Percentiles rank a stretch among this genome's conserved stretches.
Evolutionary conservation across 768 basidiomycete genomes (phyloP).

Genomic region (Panaeolus papilionaceus): DNA sequence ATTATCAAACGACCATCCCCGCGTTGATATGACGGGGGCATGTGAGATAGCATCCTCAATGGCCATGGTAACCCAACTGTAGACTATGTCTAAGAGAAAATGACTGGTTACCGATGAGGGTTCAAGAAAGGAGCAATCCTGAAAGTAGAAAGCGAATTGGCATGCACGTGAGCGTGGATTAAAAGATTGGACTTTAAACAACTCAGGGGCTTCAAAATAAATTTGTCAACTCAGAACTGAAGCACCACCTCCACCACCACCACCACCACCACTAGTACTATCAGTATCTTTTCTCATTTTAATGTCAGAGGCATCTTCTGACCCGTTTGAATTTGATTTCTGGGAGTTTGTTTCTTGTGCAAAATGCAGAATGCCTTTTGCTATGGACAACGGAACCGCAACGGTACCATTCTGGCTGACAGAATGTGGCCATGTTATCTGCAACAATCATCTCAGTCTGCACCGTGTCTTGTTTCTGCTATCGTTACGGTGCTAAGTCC

Average conservation of each 20-base stretch:
- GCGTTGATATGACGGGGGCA: slow-evolving; percentile 39
- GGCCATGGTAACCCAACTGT: slow-evolving; percentile 15
- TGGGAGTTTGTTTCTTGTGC: slow-evolving; percentile 84
- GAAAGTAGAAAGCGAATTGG: not conserved
- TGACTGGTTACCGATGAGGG: not conserved
- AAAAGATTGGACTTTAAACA: too few relatives aligned
- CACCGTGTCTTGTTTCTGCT: slow-evolving; percentile 18
- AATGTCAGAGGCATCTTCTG: slow-evolving; percentile 46
- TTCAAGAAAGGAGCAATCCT: not conserved
- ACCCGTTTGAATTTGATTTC: slow-evolving; percentile 58
- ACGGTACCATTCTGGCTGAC: slow-evolving; percentile 87
- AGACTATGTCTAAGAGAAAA: not conserved
- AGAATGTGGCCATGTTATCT: slow-evolving; percentile 86
- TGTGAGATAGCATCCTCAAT: not conserved
- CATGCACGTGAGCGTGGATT: not conserved
- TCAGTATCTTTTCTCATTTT: not conserved
- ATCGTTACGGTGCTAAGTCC: slow-evolving; percentile 10
- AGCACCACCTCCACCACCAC: not conserved
- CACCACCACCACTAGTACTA: slow-evolving; percentile 45
- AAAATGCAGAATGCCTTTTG: slow-evolving; percentile 72
- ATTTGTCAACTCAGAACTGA: not conserved
- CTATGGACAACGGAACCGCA: slow-evolving; percentile 51
- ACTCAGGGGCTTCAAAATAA: not conserved
- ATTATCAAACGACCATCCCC: slow-evolving; percentile 55
- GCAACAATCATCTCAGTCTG: slow-evolving; percentile 85